Conservation (phyloP, 306 rosid species). For the Macrotyloma uniflorum region DNA sequence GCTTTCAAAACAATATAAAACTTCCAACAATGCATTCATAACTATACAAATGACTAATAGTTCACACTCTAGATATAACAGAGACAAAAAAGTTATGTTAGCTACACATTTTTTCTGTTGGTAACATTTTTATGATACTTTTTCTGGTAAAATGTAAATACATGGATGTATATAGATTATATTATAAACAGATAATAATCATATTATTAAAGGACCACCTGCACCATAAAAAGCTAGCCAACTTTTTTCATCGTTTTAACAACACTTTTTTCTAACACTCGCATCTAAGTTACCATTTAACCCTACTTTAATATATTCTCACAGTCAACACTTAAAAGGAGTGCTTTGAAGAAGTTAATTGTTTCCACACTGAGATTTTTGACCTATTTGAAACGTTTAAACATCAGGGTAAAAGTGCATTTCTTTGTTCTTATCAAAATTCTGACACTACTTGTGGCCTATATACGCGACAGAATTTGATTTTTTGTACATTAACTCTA, state of each 20-base stretch:
- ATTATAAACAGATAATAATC: neutral
- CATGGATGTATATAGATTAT: no score
- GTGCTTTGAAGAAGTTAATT: neutral
- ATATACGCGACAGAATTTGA: constrained; percentile 3
- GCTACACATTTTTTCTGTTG: neutral
- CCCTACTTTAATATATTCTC: neutral
- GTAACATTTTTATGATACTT: neutral
- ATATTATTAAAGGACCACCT: neutral
- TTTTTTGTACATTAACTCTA: constrained; percentile 2
- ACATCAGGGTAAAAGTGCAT: constrained; percentile 33
- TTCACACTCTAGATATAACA: no score
- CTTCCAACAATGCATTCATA: neutral
- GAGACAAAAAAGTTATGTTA: no score
- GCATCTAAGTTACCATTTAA: neutral
- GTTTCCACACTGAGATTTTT: neutral
- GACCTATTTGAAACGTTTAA: constrained; percentile 13
- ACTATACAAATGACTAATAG: no score
- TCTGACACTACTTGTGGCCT: constrained; percentile 24
- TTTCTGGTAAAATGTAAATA: no score
- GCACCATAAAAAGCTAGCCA: neutral
- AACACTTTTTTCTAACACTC: neutral
- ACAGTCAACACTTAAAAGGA: neutral
- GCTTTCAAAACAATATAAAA: neutral
- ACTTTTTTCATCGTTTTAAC: neutral
- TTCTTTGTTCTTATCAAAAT: constrained; percentile 3